Percentiles rank a stretch among this genome's conserved stretches.
Conservation (phyloP, 345 rosid genomes). For the Reutealis trisperma region DNA sequence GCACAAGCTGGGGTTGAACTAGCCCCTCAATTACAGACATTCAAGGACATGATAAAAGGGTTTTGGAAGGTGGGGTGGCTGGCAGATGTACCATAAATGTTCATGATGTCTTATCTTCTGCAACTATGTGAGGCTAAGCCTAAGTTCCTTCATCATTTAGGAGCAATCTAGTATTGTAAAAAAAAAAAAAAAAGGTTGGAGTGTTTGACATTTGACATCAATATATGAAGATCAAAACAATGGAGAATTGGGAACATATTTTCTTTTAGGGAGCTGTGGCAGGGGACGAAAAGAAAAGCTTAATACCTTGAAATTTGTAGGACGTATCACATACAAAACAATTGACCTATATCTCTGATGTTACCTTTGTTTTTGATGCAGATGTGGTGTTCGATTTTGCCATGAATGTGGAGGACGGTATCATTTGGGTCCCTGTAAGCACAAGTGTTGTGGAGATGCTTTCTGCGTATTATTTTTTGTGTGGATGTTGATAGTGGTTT, state of each 20-base stretch:
- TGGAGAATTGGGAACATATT: neutral
- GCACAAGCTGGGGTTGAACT: too few species aligned
- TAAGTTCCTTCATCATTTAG: neutral
- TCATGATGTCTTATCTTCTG: neutral
- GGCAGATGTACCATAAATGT: neutral
- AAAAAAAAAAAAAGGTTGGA: neutral
- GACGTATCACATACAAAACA: neutral
- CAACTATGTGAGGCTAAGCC: neutral
- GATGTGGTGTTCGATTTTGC: conserved; percentile 32
- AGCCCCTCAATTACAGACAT: neutral
- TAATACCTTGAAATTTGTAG: neutral
- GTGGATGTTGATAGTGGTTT: neutral
- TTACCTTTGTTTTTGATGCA: conserved; percentile 5
- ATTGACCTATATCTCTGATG: neutral
- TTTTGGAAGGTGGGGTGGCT: neutral
- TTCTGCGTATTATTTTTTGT: neutral
- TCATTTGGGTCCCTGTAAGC: conserved; percentile 27
- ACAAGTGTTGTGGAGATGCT: conserved; percentile 19
- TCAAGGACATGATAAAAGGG: neutral
- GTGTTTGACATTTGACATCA: neutral
- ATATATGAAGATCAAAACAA: neutral
- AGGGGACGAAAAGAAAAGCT: neutral
- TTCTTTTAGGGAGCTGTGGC: neutral
- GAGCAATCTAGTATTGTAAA: neutral
- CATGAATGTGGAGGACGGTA: conserved; percentile 29